Conservation (phyloP, 169 alveolate genomes). For the Cryptosporidium canis region DNA sequence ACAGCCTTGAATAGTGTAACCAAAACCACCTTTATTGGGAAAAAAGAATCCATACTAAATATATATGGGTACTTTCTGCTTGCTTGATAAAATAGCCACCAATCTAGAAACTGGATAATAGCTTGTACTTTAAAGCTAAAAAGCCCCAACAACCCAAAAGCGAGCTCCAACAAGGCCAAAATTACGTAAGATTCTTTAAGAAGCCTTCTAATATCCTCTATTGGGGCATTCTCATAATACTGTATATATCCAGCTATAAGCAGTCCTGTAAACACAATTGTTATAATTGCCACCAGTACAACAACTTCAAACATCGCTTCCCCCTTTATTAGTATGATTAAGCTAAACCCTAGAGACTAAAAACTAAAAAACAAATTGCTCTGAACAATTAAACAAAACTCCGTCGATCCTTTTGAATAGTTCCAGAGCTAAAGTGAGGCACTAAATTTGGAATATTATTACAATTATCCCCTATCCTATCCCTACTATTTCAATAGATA, state of each 20-base stretch:
- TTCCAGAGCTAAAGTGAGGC: background rate
- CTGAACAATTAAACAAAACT: background rate
- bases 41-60: slow-evolving; percentile 40
- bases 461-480: background rate
- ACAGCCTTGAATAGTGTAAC: slow-evolving; percentile 41
- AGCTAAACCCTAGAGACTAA: slow-evolving; percentile 2
- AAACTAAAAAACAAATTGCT: background rate
- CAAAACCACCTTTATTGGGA: slow-evolving; percentile 41
- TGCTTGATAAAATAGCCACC: slow-evolving; percentile 67
- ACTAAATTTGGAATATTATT: background rate
- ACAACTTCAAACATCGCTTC: slow-evolving; percentile 9
- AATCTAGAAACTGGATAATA: slow-evolving; percentile 12
- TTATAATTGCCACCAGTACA: slow-evolving; percentile 11
- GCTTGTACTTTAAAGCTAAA: slow-evolving; percentile 4
- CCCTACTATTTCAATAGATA: background rate
- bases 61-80: slow-evolving; percentile 43
- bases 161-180: slow-evolving; percentile 24
- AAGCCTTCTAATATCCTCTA: slow-evolving; percentile 37
- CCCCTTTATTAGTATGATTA: background rate
- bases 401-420: background rate
- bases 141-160: slow-evolving; percentile 28
- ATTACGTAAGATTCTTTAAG: slow-evolving; percentile 16
- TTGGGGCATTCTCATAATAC: slow-evolving; percentile 43
- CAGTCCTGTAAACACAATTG: slow-evolving; percentile 6
- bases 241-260: slow-evolving; percentile 20